Evolutionary conservation across 2,329 filamentous ascomycete genomes (phyloP).

Genomic region (Penicillium palitans): DNA sequence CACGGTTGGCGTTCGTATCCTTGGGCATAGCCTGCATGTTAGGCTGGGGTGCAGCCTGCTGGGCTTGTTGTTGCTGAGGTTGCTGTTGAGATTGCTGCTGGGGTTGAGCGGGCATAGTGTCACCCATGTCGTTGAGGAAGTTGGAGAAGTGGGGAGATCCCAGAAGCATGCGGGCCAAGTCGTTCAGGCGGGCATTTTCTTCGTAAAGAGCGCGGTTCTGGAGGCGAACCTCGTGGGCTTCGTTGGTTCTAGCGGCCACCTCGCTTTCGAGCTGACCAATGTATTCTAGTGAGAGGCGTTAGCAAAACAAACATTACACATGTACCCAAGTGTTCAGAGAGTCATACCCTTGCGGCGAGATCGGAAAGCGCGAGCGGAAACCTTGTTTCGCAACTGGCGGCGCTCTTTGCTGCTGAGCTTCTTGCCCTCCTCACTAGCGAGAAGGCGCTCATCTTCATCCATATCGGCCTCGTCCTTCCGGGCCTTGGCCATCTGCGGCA

Average conservation of each 20-base stretch:
- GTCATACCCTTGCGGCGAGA: constrained; percentile 92
- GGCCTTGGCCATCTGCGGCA: constrained; percentile 68
- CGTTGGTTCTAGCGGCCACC: constrained; percentile 77
- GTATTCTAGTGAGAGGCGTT: constrained; percentile 68
- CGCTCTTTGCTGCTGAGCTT: constrained; percentile 98
- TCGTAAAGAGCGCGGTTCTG: constrained; percentile 81
- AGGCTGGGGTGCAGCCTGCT: constrained; percentile 40
- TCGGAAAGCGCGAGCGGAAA: constrained; percentile 94
- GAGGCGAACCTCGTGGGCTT: constrained; percentile 75
- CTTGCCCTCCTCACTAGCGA: constrained; percentile 98
- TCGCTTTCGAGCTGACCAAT: constrained; percentile 92
- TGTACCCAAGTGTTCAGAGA: neutral
- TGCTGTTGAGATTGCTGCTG: constrained; percentile 38
- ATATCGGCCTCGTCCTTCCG: constrained; percentile 98
- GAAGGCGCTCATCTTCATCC: constrained; percentile 92
- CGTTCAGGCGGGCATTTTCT: constrained; percentile 78
- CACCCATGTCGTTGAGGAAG: constrained; percentile 71
- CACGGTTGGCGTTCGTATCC: constrained; percentile 63
- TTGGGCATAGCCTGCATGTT: constrained; percentile 58
- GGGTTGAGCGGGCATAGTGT: constrained; percentile 51
- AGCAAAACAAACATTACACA: neutral
- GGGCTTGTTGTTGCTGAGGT: constrained; percentile 39
- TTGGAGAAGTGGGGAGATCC: constrained; percentile 79
- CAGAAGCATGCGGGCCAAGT: constrained; percentile 78
- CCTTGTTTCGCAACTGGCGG: constrained; percentile 96